phyloP scores from a whole-genome alignment of 345 rosid species.

The Hypericum perforatum region DNA sequence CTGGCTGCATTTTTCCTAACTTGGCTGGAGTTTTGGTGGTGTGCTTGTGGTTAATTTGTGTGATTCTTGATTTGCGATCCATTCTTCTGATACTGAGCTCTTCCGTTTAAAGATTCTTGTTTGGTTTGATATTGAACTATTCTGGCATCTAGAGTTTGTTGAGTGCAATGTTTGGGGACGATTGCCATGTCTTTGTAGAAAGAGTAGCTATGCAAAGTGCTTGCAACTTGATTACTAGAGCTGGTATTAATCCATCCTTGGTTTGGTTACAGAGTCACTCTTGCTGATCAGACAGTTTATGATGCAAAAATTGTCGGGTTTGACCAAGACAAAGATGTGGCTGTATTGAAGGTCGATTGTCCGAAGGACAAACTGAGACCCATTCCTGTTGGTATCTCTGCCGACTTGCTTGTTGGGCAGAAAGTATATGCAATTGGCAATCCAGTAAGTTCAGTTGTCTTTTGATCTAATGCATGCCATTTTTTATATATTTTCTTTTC shows the following conservation, averaged over 20 bases:
- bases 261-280: slow-evolving; percentile 59
- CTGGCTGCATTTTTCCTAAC: too few relatives aligned
- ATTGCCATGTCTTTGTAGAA: too few relatives aligned
- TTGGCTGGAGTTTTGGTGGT: too few relatives aligned
- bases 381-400: slow-evolving; percentile 80
- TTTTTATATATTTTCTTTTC: neutral
- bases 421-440: slow-evolving; percentile 95
- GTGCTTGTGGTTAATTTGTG: too few relatives aligned
- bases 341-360: slow-evolving; percentile 64
- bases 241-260: slow-evolving; percentile 7
- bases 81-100: too few relatives aligned
- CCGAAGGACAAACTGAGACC: slow-evolving; percentile 74
- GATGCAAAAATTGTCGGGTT: slow-evolving; percentile 91
- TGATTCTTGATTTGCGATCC: too few relatives aligned
- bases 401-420: slow-evolving; percentile 94
- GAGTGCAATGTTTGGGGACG: too few relatives aligned
- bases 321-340: slow-evolving; percentile 98
- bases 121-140: too few relatives aligned
- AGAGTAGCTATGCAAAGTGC: neutral
- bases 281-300: slow-evolving; percentile 71
- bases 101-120: too few relatives aligned
- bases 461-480: neutral
- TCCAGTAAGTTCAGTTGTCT: slow-evolving; percentile 52
- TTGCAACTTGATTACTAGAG: neutral
- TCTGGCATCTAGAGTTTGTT: too few relatives aligned